Evolutionary conservation across 257 asterid species (phyloP).

Genomic region (Thymus mandschuricus): DNA sequence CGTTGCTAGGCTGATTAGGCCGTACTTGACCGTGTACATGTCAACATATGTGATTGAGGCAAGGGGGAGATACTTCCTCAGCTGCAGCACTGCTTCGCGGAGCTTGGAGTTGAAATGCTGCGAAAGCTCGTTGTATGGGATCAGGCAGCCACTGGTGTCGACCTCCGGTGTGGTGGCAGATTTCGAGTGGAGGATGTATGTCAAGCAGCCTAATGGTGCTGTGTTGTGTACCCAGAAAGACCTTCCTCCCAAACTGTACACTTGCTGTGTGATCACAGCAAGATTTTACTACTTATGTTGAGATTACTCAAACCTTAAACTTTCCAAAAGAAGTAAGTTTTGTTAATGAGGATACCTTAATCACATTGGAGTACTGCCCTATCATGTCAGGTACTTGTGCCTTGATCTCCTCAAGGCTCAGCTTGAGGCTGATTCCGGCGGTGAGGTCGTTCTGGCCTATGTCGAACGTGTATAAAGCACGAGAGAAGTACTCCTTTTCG

Average conservation of each 20-base stretch:
- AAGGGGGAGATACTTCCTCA: slow-evolving; percentile 58
- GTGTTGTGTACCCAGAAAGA: slow-evolving; percentile 81
- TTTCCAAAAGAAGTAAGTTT: background rate
- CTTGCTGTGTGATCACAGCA: slow-evolving; percentile 29
- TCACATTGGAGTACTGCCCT: slow-evolving; percentile 46
- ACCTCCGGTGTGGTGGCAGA: slow-evolving; percentile 51
- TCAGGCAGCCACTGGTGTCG: slow-evolving; percentile 60
- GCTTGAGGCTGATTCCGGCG: slow-evolving; percentile 63
- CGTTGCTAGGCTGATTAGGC: slow-evolving; percentile 46
- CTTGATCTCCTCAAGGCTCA: slow-evolving; percentile 63
- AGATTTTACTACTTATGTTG: background rate
- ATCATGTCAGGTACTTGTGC: slow-evolving; percentile 74
- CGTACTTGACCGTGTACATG: slow-evolving; percentile 57
- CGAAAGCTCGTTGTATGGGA: slow-evolving; percentile 63
- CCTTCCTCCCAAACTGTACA: slow-evolving; percentile 63
- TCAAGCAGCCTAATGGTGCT: slow-evolving; percentile 68
- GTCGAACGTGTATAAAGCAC: slow-evolving; percentile 70
- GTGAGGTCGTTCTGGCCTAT: slow-evolving; percentile 84
- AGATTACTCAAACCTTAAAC: background rate
- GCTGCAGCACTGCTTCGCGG: slow-evolving; percentile 39
- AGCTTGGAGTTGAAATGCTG: slow-evolving; percentile 56
- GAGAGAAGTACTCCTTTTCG: slow-evolving; percentile 44
- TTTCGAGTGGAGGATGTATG: slow-evolving; percentile 56
- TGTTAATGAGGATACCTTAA: slow-evolving; percentile 43
- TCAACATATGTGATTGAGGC: slow-evolving; percentile 70